Evolutionary conservation across 2,329 filamentous ascomycete species (phyloP).

Genomic region (Pseudohalonectria lignicola): DNA sequence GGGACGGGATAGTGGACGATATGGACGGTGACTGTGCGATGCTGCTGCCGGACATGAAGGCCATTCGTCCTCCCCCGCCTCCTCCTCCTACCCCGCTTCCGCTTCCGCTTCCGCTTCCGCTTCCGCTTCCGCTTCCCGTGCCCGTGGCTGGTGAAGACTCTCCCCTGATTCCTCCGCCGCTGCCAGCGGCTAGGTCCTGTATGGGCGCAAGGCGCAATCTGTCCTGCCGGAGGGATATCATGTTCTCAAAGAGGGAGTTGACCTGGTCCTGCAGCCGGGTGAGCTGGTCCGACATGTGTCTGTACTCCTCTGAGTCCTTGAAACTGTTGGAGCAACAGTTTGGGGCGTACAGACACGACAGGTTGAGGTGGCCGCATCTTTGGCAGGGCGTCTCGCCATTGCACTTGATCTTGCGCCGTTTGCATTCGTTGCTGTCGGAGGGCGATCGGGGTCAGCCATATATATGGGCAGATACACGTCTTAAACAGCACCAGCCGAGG

Average conservation of each 20-base stretch:
- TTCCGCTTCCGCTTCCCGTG: neutral
- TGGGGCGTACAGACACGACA: slow-evolving; percentile 54
- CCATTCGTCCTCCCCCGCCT: too few species aligned
- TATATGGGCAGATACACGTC: neutral
- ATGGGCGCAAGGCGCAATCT: too few species aligned
- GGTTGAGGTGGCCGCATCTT: slow-evolving; percentile 56
- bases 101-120: too few species aligned
- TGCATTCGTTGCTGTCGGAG: slow-evolving; percentile 57
- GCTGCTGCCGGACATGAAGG: neutral
- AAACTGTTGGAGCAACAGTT: slow-evolving; percentile 67
- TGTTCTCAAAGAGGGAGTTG: slow-evolving; percentile 59
- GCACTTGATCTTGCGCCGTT: slow-evolving; percentile 66
- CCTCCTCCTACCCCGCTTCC: too few species aligned
- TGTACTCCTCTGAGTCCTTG: slow-evolving; percentile 89
- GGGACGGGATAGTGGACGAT: slow-evolving; percentile 28
- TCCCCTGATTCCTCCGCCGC: too few species aligned
- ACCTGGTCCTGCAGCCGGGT: slow-evolving; percentile 73
- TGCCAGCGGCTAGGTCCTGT: too few species aligned
- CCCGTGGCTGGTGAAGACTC: slow-evolving; percentile 30
- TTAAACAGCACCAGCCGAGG: too few species aligned
- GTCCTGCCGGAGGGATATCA: slow-evolving; percentile 56
- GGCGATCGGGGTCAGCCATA: too few species aligned
- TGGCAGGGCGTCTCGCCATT: slow-evolving; percentile 60
- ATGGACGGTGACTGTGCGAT: too few species aligned
- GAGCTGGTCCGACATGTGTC: slow-evolving; percentile 66